These are phyloP conservation scores for Pigoraptor vietnamica DNA, from an alignment of 78 protist species.

Conservation along the genomic window DNA sequence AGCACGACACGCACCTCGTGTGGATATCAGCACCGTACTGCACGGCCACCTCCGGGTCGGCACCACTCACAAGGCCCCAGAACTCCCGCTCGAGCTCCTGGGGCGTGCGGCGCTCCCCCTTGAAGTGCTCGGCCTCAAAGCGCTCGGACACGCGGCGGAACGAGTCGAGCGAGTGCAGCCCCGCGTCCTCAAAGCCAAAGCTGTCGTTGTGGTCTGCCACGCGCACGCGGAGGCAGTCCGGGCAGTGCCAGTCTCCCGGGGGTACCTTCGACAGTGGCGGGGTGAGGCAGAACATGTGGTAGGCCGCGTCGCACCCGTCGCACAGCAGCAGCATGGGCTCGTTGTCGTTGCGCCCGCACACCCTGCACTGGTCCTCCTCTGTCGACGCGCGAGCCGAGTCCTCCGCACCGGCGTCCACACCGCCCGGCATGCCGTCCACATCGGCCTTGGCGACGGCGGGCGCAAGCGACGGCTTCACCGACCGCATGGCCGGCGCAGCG, in stretches of 20 bases:
- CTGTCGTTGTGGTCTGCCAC: not conserved
- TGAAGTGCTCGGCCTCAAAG: not conserved
- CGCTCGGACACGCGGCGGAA: not conserved
- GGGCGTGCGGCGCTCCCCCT: too few relatives aligned
- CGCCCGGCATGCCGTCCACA: too few relatives aligned
- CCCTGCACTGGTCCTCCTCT: not conserved
- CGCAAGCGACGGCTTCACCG: too few relatives aligned
- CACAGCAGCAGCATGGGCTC: not conserved
- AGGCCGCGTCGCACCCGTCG: conserved; percentile 15
- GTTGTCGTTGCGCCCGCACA: not conserved
- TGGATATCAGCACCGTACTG: conserved; percentile 42
- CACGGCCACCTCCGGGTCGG: not conserved
- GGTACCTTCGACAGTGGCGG: conserved; percentile 24
- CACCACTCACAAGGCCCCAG: not conserved
- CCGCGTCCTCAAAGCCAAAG: not conserved
- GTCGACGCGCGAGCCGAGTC: too few relatives aligned
- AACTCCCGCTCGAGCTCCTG: not conserved
- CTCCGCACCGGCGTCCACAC: too few relatives aligned
- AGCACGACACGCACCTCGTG: not conserved
- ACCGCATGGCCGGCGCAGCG: too few relatives aligned
- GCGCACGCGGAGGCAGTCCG: not conserved
- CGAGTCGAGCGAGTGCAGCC: not conserved
- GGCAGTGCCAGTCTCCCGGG: conserved; percentile 26
- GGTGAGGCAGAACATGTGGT: conserved; percentile 24
- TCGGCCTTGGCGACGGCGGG: too few relatives aligned